Conservation (phyloP, 352 stramenopile genomes). For the Phytophthora tentaculata region DNA sequence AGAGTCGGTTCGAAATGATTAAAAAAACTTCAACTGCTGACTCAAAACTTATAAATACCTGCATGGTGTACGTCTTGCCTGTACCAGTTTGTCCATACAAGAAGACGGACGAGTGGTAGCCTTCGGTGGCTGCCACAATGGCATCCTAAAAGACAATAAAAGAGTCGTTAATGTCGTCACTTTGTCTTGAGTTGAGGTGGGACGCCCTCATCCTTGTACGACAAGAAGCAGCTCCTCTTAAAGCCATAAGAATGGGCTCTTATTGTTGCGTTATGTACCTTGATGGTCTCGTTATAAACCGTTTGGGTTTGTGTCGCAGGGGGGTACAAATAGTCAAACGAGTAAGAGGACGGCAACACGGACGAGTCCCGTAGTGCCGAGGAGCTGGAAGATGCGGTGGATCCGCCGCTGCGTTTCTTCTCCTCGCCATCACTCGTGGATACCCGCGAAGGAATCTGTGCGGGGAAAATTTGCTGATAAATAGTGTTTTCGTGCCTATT, state of each 20-base stretch:
- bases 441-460: conserved; percentile 51
- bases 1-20: conserved; percentile 26
- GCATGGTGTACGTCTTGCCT: conserved; percentile 87
- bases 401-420: conserved; percentile 41
- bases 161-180: conserved; percentile 6
- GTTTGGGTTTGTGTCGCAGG: conserved; percentile 67
- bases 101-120: conserved; percentile 90
- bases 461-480: conserved; percentile 88
- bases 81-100: conserved; percentile 93
- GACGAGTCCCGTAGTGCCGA: conserved; percentile 34
- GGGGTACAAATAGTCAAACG: conserved; percentile 89
- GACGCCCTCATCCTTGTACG: conserved; percentile 35
- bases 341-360: conserved; percentile 75
- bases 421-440: conserved; percentile 28
- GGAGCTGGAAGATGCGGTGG: conserved; percentile 46
- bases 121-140: conserved; percentile 73
- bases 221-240: conserved; percentile 12
- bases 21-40: conserved; percentile 12
- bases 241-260: conserved; percentile 1
- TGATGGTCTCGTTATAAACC: conserved; percentile 88
- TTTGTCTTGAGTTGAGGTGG: conserved; percentile 22
- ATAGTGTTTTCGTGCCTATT: conserved; percentile 87
- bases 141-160: conserved; percentile 42
- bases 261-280: conserved; percentile 28
- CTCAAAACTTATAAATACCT: conserved; percentile 38